phyloP scores from a whole-genome alignment of 768 basidiomycete genomes.

The Lentinula aciculospora region DNA sequence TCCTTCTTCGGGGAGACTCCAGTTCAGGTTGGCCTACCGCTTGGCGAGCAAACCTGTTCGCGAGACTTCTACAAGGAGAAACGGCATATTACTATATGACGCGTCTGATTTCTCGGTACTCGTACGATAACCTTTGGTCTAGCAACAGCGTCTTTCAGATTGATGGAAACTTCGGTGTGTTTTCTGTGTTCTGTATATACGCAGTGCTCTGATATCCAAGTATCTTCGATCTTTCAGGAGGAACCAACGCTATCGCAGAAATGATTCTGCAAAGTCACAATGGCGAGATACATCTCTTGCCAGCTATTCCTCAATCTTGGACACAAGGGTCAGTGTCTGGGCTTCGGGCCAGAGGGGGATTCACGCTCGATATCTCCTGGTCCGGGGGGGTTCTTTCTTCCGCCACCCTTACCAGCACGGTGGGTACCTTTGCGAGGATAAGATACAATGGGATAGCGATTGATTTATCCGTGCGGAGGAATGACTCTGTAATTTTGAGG shows the following conservation, averaged over 20 bases:
- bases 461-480: not conserved
- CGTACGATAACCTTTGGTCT: conserved; percentile 8
- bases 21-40: conserved; percentile 13
- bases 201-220: not conserved
- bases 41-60: conserved; percentile 13
- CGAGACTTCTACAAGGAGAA: conserved; percentile 10
- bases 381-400: conserved; percentile 3
- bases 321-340: conserved; percentile 9
- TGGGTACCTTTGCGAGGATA: not conserved
- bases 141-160: conserved; percentile 6
- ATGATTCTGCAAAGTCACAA: conserved; percentile 13
- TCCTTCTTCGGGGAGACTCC: conserved; percentile 11
- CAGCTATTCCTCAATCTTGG: conserved; percentile 10
- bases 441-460: conserved; percentile 2
- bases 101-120: not conserved
- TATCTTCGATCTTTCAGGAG: not conserved
- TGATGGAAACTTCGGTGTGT: conserved; percentile 4
- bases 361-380: conserved; percentile 10
- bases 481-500: not conserved
- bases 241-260: conserved; percentile 9
- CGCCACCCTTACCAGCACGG: conserved; percentile 3
- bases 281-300: conserved; percentile 13
- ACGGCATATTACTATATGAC: conserved; percentile 9
- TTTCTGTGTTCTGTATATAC: not conserved
- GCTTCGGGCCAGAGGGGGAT: conserved; percentile 10